A percentile compares a stretch with the other conserved stretches of the same genome.
These are phyloP conservation scores for Eucalyptus paniculata DNA, from an alignment of 345 rosid genomes.

Conservation along the genomic window DNA sequence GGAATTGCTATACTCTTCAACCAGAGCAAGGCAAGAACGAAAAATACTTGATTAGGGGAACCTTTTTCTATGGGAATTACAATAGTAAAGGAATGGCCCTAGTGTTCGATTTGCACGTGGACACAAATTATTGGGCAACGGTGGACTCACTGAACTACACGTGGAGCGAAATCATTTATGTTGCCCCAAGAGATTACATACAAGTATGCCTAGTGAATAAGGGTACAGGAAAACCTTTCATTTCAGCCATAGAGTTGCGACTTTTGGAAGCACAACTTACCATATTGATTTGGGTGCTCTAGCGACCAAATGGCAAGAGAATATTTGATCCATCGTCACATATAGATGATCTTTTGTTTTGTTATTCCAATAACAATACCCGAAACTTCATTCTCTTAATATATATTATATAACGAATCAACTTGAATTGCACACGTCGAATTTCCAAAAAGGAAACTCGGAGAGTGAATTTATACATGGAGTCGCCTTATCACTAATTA, in stretches of 20 bases:
- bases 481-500: no score
- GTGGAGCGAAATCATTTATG: neutral
- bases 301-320: no score
- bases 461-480: no score
- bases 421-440: no score
- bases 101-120: slow-evolving; percentile 16
- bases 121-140: neutral
- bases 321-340: no score
- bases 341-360: no score
- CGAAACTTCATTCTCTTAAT: rapidly evolving
- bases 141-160: neutral
- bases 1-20: no score
- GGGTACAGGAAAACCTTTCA: neutral
- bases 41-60: no score
- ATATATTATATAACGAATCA: rapidly evolving
- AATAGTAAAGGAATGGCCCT: no score
- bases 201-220: neutral
- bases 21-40: neutral
- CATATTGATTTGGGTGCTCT: neutral
- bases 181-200: neutral
- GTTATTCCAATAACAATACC: no score
- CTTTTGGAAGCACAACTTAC: neutral
- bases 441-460: no score
- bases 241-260: neutral
- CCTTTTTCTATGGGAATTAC: no score